Evolutionary conservation across 495 filamentous ascomycete species (phyloP).

Genomic region (Cercophora newfieldiana): DNA sequence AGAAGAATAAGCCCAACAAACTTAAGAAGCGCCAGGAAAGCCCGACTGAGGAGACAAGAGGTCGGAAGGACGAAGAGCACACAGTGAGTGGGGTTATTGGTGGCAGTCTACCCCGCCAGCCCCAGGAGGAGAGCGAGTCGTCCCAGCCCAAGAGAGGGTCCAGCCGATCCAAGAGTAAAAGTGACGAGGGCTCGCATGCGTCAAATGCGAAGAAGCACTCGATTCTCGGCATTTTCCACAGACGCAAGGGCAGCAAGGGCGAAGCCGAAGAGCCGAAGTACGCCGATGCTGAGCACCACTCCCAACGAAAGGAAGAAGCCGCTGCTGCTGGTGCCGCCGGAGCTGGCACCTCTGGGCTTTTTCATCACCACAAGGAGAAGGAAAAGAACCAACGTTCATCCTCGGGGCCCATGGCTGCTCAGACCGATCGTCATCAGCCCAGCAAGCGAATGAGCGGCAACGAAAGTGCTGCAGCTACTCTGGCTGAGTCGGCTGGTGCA

Average conservation of each 20-base stretch:
- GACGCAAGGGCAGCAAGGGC: slow-evolving; percentile 31
- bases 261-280: slow-evolving; percentile 13
- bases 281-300: slow-evolving; percentile 9
- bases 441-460: neutral
- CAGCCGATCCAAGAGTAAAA: neutral
- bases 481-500: neutral
- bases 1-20: slow-evolving; percentile 21
- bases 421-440: neutral
- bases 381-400: slow-evolving; percentile 14
- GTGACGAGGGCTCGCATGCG: neutral
- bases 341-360: slow-evolving; percentile 20
- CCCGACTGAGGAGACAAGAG: slow-evolving; percentile 3
- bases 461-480: neutral
- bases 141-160: no score
- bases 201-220: slow-evolving; percentile 12
- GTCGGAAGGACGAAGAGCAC: neutral
- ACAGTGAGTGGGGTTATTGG: neutral
- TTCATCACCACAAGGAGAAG: slow-evolving; percentile 25
- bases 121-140: neutral
- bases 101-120: neutral
- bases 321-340: slow-evolving; percentile 32
- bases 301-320: slow-evolving; percentile 29
- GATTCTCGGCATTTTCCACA: slow-evolving; percentile 34
- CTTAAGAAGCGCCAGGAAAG: slow-evolving; percentile 18
- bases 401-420: slow-evolving; percentile 11